Base-by-base conservation (phyloP, 2,329 filamentous ascomycete species). In the Blumeriella jaapii region DNA sequence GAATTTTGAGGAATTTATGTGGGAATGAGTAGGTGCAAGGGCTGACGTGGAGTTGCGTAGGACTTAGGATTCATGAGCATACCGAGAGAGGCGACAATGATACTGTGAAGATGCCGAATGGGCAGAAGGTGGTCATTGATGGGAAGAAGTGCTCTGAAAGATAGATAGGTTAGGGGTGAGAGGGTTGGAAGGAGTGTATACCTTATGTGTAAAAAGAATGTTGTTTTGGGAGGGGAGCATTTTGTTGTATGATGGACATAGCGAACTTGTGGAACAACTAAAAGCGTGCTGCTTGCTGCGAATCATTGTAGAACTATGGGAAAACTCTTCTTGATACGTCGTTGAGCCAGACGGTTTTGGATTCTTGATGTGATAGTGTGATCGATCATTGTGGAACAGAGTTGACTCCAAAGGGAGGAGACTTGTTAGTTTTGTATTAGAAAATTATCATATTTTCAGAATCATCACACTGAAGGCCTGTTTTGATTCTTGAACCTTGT, bases 31-130 rank as follows among this genome's bases (percentile, higher is more conserved):
- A 13, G 20, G 24, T 14, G 14, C 9, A 23, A 10, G 8, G 20
- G 30, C 4, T 24, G 15, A 16, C 13, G 25, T 16, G 42, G 29
- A 43, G 19, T n/a, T 6, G 24, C 2, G 34, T 27, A 95, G 86
- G 81, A 55, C 63, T 96, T 38, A 71, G 79, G 33, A 95, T 98
- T 60, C 91, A 96, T 58, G 72, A 93, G 42, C 65, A 93, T 46
- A 98, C 81, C 18, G 89, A 98, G 59, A 70, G 84, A 46, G 86
- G 91, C 35, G 82, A 96, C 61, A 98, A 98, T 55, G 86, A 95
- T 50, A 83, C 79, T 20, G 74, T 95, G 52, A 93, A 87, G 60
- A 65, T 74, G 53, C 56, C 57, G 16, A 54, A 55, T 42, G 54
- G 53, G 27, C 41, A 55, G 42, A 47, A 45, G 22, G 47, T 56